Evolutionary conservation across 805 yeast species (phyloP), one percentile per base, ranked within the genome.

Genomic region (Blastobotrys terrestris): DNA sequence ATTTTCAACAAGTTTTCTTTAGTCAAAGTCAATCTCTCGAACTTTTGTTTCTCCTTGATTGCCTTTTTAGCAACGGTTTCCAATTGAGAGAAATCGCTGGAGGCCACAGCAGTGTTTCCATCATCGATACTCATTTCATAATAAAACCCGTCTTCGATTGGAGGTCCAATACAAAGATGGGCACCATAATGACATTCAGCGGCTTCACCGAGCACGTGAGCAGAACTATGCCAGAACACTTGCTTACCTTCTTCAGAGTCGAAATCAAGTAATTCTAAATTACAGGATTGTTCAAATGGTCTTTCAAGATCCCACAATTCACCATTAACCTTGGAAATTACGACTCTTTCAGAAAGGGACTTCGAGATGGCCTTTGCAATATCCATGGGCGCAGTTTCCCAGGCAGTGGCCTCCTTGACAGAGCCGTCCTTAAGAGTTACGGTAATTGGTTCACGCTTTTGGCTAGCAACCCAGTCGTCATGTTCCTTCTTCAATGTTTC

Each of bases 191-290:
- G 94, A 70, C 97, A 85, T 75, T 94, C 99, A 76, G 96, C 87
- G 48, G 97, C 92, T 76, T 94, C 99, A 73, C 99, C 99, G 63
- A 94, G 76, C 52, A 94, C 92, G 73, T 94, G 99, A 50, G 99
- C 99, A 60, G 96, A 86, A 2, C 99, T 94, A 71, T 94, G 99
- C 99, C 99, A 94, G 74, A 94, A 94, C 39, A 92, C 98, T 59
- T 83, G 82, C 69, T 85, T 88, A 71, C 98, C 99, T 66, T 91
- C 97, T n/a, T 87, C 87, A 56, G 88, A 77, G 41, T 89, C 95
- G 64, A 94, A 94, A 67, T 91, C 97, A 67, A 89, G 80, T 64
- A 90, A 84, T 68, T 89, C 94, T 58, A 94, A 75, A 50, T 65
- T 69, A 21, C 73, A 68, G 55, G 79, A 76, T 55, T 80, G 85